Percentiles rank a stretch among this genome's conserved stretches.
These are phyloP conservation scores for Mycena galopus DNA, from an alignment of 768 basidiomycete genomes.

Conservation along the genomic window DNA sequence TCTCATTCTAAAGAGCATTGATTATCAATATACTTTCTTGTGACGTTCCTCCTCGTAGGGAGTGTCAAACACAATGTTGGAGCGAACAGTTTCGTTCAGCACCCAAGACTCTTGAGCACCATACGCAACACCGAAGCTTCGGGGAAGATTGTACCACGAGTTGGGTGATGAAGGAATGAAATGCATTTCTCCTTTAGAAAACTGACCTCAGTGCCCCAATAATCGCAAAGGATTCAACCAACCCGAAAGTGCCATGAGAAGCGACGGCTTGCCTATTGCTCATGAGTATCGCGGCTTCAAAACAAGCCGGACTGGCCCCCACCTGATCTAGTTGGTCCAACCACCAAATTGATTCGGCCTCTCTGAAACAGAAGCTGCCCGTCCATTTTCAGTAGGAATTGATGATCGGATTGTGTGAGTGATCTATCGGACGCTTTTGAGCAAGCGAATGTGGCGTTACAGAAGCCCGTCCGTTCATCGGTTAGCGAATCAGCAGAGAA, in stretches of 20 bases:
- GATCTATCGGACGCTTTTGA: constrained; percentile 45
- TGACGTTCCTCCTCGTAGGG: too few relatives aligned
- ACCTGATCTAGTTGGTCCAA: constrained; percentile 66
- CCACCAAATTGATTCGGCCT: constrained; percentile 63
- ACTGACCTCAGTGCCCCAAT: not conserved
- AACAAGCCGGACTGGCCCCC: constrained; percentile 41
- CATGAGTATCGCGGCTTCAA: constrained; percentile 45
- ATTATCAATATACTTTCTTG: too few relatives aligned
- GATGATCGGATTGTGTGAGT: constrained; percentile 55
- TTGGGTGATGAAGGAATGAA: constrained; percentile 59
- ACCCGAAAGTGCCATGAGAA: constrained; percentile 74
- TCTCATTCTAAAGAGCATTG: too few relatives aligned
- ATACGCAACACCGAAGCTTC: constrained; percentile 15
- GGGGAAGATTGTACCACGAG: constrained; percentile 18
- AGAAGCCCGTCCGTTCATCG: too few relatives aligned
- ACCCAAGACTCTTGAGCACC: constrained; percentile 17
- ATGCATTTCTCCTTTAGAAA: constrained; percentile 69
- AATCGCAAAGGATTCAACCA: constrained; percentile 53
- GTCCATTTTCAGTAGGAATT: constrained; percentile 63
- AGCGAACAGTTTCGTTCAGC: constrained; percentile 15
- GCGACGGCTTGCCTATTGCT: constrained; percentile 68
- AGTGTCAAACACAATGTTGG: constrained; percentile 5
- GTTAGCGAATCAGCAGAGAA: too few relatives aligned
- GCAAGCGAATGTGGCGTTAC: too few relatives aligned
- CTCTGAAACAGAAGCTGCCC: constrained; percentile 68